Evolutionary conservation across 345 rosid genomes (phyloP).

Genomic region (Ailanthus altissimus): DNA sequence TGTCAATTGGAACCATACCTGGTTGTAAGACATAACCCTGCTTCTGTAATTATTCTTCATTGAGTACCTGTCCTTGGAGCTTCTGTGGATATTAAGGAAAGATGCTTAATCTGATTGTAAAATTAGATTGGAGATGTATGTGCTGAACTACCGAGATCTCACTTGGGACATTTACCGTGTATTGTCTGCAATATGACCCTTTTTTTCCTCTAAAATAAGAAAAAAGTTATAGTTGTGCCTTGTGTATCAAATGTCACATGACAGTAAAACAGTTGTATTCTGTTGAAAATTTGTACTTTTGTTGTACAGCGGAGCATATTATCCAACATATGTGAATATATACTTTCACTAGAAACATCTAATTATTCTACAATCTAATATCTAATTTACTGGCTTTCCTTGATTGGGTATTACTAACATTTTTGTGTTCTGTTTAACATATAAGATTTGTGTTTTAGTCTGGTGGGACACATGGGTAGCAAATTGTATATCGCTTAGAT

Average conservation of each 20-base stretch:
- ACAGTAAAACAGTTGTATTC: neutral
- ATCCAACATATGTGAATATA: neutral
- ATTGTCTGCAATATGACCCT: neutral
- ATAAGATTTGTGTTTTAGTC: neutral
- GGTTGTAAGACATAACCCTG: neutral
- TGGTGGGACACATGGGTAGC: constrained; percentile 1
- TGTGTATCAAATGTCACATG: neutral
- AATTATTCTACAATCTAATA: neutral
- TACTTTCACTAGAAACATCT: neutral
- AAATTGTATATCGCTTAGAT: neutral
- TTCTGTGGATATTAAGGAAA: neutral
- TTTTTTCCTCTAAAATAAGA: no score
- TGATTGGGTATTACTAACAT: neutral
- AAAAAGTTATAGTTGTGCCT: neutral
- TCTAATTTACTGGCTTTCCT: neutral
- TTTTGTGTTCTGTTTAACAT: neutral
- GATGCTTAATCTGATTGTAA: neutral
- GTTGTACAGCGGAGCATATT: neutral
- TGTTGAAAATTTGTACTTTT: neutral
- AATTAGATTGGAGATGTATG: neutral
- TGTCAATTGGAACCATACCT: neutral
- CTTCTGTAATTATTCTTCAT: neutral
- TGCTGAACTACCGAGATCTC: neutral
- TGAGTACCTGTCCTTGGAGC: neutral
- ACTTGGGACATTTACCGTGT: neutral